Evolutionary conservation across 768 basidiomycete genomes (phyloP).

Genomic region (Tulasnella sp.): DNA sequence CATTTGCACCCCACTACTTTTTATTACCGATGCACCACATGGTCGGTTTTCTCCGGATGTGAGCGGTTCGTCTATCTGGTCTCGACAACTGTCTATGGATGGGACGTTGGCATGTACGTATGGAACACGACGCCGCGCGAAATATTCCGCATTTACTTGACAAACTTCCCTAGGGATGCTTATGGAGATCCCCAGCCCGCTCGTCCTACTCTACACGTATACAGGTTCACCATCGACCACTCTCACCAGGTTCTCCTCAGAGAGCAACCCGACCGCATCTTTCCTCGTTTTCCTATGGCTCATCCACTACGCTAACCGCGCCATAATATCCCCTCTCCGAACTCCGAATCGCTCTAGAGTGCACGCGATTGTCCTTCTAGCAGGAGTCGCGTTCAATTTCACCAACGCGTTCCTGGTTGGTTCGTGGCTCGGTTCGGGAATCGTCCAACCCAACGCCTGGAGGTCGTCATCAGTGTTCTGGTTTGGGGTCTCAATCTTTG

Average conservation of each 20-base stretch:
- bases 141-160: neutral
- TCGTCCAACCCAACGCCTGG: conserved; percentile 29
- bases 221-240: neutral
- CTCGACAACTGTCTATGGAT: neutral
- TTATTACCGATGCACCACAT: neutral
- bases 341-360: conserved; percentile 69
- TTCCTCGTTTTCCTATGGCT: conserved; percentile 52
- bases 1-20: neutral
- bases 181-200: conserved; percentile 11
- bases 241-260: neutral
- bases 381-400: conserved; percentile 54
- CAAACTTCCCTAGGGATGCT: neutral
- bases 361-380: conserved; percentile 53
- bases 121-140: too few relatives aligned
- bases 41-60: neutral
- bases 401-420: conserved; percentile 64
- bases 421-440: conserved; percentile 52
- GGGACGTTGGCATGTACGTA: neutral
- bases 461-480: conserved; percentile 36
- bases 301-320: conserved; percentile 74
- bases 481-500: conserved; percentile 56
- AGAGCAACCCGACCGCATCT: conserved; percentile 29
- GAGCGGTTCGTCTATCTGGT: neutral
- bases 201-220: neutral
- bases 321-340: conserved; percentile 66